A percentile compares a stretch with the other conserved stretches of the same genome.
Conservation (phyloP, 495 filamentous ascomycete species). For the Letharia columbiana region DNA sequence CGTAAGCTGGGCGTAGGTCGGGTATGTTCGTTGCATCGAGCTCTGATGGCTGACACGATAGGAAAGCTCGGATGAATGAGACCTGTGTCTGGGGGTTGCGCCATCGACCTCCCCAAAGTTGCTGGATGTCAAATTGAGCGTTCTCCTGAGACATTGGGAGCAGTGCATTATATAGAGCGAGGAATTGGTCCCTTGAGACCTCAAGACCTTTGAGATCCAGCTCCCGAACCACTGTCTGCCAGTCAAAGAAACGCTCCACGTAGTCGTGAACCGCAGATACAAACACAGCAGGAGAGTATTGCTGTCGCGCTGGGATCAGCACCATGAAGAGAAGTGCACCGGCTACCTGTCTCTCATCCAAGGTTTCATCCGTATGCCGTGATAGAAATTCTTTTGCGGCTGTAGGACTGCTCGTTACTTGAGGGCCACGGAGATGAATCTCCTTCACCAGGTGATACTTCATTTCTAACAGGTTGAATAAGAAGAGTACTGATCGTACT, state of each 20-base stretch:
- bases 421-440: constrained; percentile 66
- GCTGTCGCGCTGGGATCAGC: constrained; percentile 52
- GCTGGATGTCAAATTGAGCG: constrained; percentile 61
- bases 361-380: constrained; percentile 54
- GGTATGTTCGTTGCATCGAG: constrained; percentile 78
- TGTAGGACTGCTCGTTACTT: constrained; percentile 45
- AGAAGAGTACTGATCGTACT: constrained; percentile 62
- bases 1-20: constrained; percentile 68
- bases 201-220: constrained; percentile 76
- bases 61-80: constrained; percentile 78
- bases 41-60: constrained; percentile 57
- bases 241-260: constrained; percentile 56
- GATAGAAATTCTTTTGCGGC: constrained; percentile 54
- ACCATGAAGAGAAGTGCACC: constrained; percentile 77
- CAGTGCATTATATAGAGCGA: constrained; percentile 68
- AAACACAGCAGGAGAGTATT: constrained; percentile 66
- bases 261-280: constrained; percentile 52
- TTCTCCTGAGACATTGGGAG: constrained; percentile 57
- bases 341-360: constrained; percentile 75
- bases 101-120: constrained; percentile 88
- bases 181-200: constrained; percentile 69
- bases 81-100: constrained; percentile 76
- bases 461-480: constrained; percentile 60
- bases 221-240: constrained; percentile 69
- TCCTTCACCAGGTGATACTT: constrained; percentile 61